phyloP scores from a whole-genome alignment of 1,284 basidiomycete genomes.

The Peniophora sp. region DNA sequence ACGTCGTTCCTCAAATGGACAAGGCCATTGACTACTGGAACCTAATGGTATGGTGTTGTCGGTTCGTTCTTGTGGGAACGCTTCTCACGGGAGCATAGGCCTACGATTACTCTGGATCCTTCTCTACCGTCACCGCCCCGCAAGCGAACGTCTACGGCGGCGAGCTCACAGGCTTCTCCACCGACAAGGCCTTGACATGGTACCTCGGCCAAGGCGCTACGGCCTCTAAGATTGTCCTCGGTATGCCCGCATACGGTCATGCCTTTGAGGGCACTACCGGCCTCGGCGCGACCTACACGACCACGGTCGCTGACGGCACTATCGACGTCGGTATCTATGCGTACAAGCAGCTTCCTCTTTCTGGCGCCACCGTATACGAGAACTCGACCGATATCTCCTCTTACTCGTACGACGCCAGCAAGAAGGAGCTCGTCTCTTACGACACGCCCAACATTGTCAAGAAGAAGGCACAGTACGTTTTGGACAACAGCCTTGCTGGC shows the following conservation, averaged over 20 bases:
- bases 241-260: conserved; percentile 80
- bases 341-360: conserved; percentile 67
- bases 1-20: conserved; percentile 71
- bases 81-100: conserved; percentile 32
- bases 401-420: conserved; percentile 68
- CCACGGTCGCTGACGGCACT: conserved; percentile 70
- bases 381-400: conserved; percentile 70
- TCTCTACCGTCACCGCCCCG: conserved; percentile 63
- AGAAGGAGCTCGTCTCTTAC: conserved; percentile 67
- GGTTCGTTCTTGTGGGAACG: conserved; percentile 6
- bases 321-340: conserved; percentile 66
- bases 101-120: conserved; percentile 73
- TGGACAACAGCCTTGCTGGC: conserved; percentile 56
- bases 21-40: conserved; percentile 79
- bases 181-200: conserved; percentile 63
- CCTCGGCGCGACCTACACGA: conserved; percentile 60
- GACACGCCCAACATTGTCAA: conserved; percentile 71
- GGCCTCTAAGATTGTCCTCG: conserved; percentile 61
- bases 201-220: conserved; percentile 66
- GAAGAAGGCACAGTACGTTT: conserved; percentile 74
- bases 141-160: conserved; percentile 80
- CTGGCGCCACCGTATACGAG: conserved; percentile 53
- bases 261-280: conserved; percentile 78
- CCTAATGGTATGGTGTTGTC: conserved; percentile 59
- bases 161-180: conserved; percentile 51